Evolutionary conservation across 768 basidiomycete genomes (phyloP).

Genomic region (Tulasnella sp.): DNA sequence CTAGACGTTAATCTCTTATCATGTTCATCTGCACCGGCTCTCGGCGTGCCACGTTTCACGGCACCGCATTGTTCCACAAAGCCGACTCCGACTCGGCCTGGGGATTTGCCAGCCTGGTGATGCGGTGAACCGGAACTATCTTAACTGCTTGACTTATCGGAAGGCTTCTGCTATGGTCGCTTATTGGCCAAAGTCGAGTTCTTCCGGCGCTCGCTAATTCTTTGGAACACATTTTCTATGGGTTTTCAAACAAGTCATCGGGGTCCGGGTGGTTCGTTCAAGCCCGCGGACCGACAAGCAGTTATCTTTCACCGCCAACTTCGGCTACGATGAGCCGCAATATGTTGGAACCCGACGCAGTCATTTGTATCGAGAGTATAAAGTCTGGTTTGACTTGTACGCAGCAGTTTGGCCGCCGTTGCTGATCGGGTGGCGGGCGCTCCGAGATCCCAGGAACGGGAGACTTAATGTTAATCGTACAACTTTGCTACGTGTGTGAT

Average conservation of each 20-base stretch:
- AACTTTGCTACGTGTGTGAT: background rate
- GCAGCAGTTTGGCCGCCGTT: background rate
- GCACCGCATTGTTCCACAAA: background rate
- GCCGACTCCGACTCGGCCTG: background rate
- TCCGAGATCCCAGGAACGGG: background rate
- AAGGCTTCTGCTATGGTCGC: conserved; percentile 5
- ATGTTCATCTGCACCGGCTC: background rate
- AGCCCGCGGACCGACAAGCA: background rate
- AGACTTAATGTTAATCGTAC: background rate
- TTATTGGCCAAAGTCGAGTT: conserved; percentile 4
- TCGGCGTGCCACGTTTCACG: background rate
- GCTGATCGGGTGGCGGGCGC: background rate
- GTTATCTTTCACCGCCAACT: background rate
- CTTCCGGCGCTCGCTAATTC: conserved; percentile 2
- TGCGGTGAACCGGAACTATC: background rate
- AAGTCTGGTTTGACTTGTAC: background rate
- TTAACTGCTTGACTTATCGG: background rate
- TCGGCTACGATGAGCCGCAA: background rate
- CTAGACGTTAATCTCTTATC: background rate
- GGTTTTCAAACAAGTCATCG: conserved; percentile 1
- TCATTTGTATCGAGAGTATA: background rate
- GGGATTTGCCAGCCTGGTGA: background rate
- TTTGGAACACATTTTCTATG: background rate
- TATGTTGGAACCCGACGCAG: background rate
- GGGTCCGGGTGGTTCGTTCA: background rate